Evolutionary conservation across 2,329 filamentous ascomycete species (phyloP).

Genomic region (Fusarium xyrophilum): DNA sequence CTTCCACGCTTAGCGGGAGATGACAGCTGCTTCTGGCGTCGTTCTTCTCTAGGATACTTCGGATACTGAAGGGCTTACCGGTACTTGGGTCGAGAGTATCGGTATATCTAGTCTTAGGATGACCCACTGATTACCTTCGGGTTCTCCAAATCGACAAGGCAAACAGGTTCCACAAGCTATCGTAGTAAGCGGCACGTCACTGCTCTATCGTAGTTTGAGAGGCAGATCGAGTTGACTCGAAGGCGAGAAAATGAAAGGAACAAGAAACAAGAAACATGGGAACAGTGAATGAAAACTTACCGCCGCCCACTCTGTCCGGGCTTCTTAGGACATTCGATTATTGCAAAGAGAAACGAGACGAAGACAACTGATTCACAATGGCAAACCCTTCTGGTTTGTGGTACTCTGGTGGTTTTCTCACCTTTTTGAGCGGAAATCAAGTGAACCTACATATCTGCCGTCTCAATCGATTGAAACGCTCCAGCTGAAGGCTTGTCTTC

Average conservation of each 20-base stretch:
- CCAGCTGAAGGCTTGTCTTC: conserved; percentile 27
- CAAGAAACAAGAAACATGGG: conserved; percentile 8
- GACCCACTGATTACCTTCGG: conserved; percentile 18
- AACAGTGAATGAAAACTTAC: conserved; percentile 4
- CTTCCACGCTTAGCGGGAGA: conserved; percentile 11
- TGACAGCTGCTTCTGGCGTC: conserved; percentile 24
- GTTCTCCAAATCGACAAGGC: conserved; percentile 22
- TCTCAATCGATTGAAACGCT: conserved; percentile 22
- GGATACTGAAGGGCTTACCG: neutral
- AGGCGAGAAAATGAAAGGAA: conserved; percentile 2
- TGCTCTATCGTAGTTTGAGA: conserved; percentile 27
- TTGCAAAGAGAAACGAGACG: neutral
- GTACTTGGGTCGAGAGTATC: conserved; percentile 17
- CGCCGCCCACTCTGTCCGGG: conserved; percentile 2
- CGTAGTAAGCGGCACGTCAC: conserved; percentile 24
- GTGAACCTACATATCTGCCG: neutral
- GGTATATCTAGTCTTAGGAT: conserved; percentile 1
- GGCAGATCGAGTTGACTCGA: conserved; percentile 15
- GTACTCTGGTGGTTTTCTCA: neutral
- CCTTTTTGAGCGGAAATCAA: neutral
- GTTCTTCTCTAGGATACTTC: neutral
- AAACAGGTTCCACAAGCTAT: conserved; percentile 33
- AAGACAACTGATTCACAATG: neutral
- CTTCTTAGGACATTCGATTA: conserved; percentile 1
- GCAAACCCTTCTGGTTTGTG: neutral